Evolutionary conservation across 768 basidiomycete species (phyloP).

Genomic region (Termitomyces titanicus): DNA sequence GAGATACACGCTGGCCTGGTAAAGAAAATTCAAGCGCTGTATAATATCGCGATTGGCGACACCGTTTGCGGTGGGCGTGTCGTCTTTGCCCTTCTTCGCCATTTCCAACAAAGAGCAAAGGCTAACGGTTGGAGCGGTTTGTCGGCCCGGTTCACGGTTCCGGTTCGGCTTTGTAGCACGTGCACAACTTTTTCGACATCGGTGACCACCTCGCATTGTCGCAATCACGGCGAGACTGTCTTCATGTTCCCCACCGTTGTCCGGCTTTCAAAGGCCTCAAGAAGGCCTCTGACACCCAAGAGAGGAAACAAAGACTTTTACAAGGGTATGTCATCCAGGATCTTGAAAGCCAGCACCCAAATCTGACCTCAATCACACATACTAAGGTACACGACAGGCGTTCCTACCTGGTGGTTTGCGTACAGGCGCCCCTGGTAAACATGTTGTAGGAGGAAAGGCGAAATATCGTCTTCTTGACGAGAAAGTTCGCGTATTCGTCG

Average conservation of each 20-base stretch:
- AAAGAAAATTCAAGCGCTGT: conserved; percentile 82
- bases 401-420: conserved; percentile 79
- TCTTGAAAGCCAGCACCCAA: neutral
- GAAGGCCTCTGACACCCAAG: conserved; percentile 80
- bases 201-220: neutral
- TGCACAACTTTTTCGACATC: conserved; percentile 11
- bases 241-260: conserved; percentile 66
- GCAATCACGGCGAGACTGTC: neutral
- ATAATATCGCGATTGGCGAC: conserved; percentile 71
- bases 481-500: conserved; percentile 80
- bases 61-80: conserved; percentile 51
- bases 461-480: conserved; percentile 83
- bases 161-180: conserved; percentile 1
- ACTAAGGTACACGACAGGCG: conserved; percentile 79
- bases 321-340: conserved; percentile 63
- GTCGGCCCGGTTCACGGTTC: neutral
- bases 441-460: conserved; percentile 70
- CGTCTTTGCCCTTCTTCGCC: conserved; percentile 67
- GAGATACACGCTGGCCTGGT: conserved; percentile 73
- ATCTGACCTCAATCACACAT: neutral
- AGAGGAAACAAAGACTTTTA: conserved; percentile 94
- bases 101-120: conserved; percentile 29
- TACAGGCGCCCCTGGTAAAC: conserved; percentile 86
- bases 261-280: conserved; percentile 79
- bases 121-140: neutral